phyloP scores from a whole-genome alignment of 352 stramenopile species.

The Albugo candida region DNA sequence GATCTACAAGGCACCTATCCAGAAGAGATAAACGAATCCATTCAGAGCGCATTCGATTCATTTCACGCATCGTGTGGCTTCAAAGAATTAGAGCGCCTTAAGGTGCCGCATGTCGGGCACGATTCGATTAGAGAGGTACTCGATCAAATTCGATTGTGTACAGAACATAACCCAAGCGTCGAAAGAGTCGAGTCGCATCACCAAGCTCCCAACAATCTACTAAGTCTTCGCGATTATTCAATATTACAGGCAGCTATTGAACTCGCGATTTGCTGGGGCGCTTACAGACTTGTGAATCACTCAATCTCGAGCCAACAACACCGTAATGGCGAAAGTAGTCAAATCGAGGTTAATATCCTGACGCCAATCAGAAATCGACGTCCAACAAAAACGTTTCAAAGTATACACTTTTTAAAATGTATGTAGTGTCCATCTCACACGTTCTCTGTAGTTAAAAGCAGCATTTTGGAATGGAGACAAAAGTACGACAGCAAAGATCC shows the following conservation, averaged over 20 bases:
- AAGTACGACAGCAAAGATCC: no score
- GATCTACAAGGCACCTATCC: conserved; percentile 19
- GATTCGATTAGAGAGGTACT: background rate
- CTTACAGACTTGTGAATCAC: conserved; percentile 23
- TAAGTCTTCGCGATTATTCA: conserved; percentile 73
- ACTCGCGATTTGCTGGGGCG: conserved; percentile 50
- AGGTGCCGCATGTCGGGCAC: background rate
- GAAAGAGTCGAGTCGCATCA: conserved; percentile 8
- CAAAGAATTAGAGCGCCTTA: background rate
- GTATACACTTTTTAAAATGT: conserved; percentile 12
- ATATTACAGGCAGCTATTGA: conserved; percentile 61
- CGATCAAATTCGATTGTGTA: background rate
- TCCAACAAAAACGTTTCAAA: conserved; percentile 58
- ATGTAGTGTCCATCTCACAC: background rate
- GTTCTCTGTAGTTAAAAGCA: background rate
- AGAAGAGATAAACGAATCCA: conserved; percentile 2
- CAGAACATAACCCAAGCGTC: background rate
- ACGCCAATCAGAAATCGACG: conserved; percentile 36
- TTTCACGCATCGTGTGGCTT: background rate
- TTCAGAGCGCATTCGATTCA: conserved; percentile 16
- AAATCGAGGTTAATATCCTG: conserved; percentile 16
- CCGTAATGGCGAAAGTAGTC: background rate
- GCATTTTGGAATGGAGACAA: background rate
- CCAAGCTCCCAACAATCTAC: conserved; percentile 31
- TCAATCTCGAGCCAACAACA: no score